Evolutionary conservation across 208 protist species (phyloP).

Genomic region (Angomonas desouzai): DNA sequence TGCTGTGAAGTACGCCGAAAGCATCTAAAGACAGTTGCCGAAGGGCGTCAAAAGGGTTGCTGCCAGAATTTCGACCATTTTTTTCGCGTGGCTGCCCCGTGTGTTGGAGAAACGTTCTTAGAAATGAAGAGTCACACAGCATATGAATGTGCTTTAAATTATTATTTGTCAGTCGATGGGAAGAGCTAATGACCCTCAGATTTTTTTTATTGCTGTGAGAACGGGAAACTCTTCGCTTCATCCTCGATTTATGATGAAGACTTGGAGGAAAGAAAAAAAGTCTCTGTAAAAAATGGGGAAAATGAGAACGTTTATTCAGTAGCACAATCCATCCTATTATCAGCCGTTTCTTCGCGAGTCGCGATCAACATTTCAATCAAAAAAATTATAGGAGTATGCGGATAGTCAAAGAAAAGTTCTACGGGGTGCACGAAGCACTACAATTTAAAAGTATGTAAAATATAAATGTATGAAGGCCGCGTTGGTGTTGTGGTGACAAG

Average conservation of each 20-base stretch:
- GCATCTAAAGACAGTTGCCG: conserved; percentile 1
- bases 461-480: too few species aligned
- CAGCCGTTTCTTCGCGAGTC: too few species aligned
- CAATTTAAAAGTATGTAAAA: too few species aligned
- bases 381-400: too few species aligned
- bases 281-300: too few species aligned
- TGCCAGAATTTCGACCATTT: not conserved
- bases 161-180: conserved; percentile 30
- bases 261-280: conserved; percentile 12
- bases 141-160: conserved; percentile 34
- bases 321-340: too few species aligned
- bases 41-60: not conserved
- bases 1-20: conserved; percentile 2
- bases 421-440: too few species aligned
- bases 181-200: conserved; percentile 58
- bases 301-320: too few species aligned
- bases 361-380: too few species aligned
- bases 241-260: conserved; percentile 29
- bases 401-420: too few species aligned
- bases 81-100: conserved; percentile 14
- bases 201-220: conserved; percentile 77
- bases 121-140: conserved; percentile 75
- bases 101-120: conserved; percentile 46
- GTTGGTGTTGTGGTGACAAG: too few species aligned
- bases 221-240: conserved; percentile 80